Conservation (phyloP, 2,329 filamentous ascomycete species). For the Lachnellula subtilissima region DNA sequence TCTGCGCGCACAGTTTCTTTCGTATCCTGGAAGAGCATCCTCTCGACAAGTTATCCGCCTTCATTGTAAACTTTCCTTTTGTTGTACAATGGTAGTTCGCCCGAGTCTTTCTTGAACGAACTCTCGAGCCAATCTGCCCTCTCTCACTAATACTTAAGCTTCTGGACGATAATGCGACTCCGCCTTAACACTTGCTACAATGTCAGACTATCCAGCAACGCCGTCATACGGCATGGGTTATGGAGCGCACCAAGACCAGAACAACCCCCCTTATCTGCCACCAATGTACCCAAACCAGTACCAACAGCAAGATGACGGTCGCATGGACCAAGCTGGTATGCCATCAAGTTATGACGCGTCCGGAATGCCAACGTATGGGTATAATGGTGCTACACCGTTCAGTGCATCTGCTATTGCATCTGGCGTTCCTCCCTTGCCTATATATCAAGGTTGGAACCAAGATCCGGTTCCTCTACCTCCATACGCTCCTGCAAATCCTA, state of each 20-base stretch:
- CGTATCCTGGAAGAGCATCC: background rate
- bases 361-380: slow-evolving; percentile 24
- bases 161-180: slow-evolving; percentile 16
- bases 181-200: slow-evolving; percentile 23
- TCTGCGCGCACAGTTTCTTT: slow-evolving; percentile 5
- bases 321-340: slow-evolving; percentile 19
- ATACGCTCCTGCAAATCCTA: slow-evolving; percentile 18
- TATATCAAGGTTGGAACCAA: slow-evolving; percentile 31
- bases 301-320: slow-evolving; percentile 20
- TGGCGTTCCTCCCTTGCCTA: slow-evolving; percentile 26
- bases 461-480: slow-evolving; percentile 22
- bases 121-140: slow-evolving; percentile 7
- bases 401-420: slow-evolving; percentile 22
- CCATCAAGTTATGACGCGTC: slow-evolving; percentile 23
- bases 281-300: slow-evolving; percentile 24
- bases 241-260: slow-evolving; percentile 20
- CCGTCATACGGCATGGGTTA: slow-evolving; percentile 37
- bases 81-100: slow-evolving; percentile 18
- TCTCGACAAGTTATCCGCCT: slow-evolving; percentile 1
- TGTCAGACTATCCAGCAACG: slow-evolving; percentile 44
- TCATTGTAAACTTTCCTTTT: slow-evolving; percentile 18
- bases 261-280: slow-evolving; percentile 24
- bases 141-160: slow-evolving; percentile 13
- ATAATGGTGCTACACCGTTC: slow-evolving; percentile 26
- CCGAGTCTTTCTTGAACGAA: slow-evolving; percentile 19